These are phyloP conservation scores for Sugiyamaella paludigena DNA, from an alignment of 1,139 yeast species.

Conservation along the genomic window DNA sequence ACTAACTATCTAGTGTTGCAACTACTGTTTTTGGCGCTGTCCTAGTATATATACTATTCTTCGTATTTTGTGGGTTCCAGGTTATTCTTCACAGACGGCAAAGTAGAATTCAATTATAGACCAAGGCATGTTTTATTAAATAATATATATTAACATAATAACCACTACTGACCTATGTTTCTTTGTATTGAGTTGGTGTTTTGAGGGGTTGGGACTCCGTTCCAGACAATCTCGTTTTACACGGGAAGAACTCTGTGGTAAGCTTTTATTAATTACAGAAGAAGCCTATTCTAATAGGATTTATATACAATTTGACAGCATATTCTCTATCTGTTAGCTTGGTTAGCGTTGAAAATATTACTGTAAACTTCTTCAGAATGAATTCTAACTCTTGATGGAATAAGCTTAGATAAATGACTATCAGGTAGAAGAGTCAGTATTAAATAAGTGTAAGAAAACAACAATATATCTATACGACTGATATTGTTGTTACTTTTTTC, in stretches of 20 bases:
- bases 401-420: conserved; percentile 4
- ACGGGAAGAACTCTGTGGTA: too few species aligned
- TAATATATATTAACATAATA: too few species aligned
- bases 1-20: conserved; percentile 55
- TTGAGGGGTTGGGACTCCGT: too few species aligned
- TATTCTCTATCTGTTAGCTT: too few species aligned
- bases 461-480: conserved; percentile 7
- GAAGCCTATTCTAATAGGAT: too few species aligned
- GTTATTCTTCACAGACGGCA: conserved; percentile 61
- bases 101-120: conserved; percentile 49
- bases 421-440: conserved; percentile 2
- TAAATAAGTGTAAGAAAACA: conserved; percentile 10
- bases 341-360: neutral
- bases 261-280: too few species aligned
- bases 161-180: too few species aligned
- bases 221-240: too few species aligned
- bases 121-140: conserved; percentile 7
- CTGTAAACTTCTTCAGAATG: conserved; percentile 4
- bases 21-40: conserved; percentile 89
- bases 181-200: too few species aligned
- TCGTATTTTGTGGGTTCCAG: conserved; percentile 87
- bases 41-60: conserved; percentile 72
- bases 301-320: too few species aligned
- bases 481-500: neutral
- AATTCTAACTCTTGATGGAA: neutral